Percentiles rank a stretch among this genome's conserved stretches.
phyloP scores from a whole-genome alignment of 164 flowering plant genomes.

The Dillenia suffruticosa region DNA sequence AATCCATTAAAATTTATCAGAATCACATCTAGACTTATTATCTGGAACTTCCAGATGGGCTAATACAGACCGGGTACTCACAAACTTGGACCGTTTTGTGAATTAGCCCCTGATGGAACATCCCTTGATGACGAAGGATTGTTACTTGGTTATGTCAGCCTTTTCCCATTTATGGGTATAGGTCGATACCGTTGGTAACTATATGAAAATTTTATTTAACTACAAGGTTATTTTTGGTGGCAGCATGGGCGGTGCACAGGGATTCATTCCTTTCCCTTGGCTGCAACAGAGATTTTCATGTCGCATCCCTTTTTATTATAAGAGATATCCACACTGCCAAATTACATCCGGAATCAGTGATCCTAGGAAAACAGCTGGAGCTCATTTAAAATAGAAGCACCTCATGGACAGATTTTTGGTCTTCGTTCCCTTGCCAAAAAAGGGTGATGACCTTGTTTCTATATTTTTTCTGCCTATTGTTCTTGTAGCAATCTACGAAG shows the following conservation, averaged over 20 bases:
- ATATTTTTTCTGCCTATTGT: neutral
- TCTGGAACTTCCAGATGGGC: conserved; percentile 92
- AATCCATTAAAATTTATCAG: neutral
- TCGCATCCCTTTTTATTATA: neutral
- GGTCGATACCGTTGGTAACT: conserved; percentile 81
- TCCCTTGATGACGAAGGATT: conserved; percentile 67
- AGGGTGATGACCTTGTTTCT: conserved; percentile 41
- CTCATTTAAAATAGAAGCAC: conserved; percentile 75
- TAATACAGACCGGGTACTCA: conserved; percentile 85
- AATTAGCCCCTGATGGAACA: conserved; percentile 79
- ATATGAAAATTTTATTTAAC: conserved; percentile 1
- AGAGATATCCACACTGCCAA: neutral
- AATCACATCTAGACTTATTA: conserved; percentile 12
- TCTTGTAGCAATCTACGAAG: no score
- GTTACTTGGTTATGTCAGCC: conserved; percentile 84
- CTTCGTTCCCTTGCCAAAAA: conserved; percentile 87
- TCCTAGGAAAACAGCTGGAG: conserved; percentile 82
- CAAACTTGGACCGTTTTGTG: conserved; percentile 84
- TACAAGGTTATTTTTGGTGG: neutral
- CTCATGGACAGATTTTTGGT: conserved; percentile 82
- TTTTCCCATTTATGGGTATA: conserved; percentile 79
- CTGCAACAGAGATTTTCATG: neutral
- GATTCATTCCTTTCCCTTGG: neutral
- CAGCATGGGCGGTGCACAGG: no score
- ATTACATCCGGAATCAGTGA: conserved; percentile 51